Base-by-base conservation (phyloP, 768 basidiomycete species). In the Exidia glandulosa region DNA sequence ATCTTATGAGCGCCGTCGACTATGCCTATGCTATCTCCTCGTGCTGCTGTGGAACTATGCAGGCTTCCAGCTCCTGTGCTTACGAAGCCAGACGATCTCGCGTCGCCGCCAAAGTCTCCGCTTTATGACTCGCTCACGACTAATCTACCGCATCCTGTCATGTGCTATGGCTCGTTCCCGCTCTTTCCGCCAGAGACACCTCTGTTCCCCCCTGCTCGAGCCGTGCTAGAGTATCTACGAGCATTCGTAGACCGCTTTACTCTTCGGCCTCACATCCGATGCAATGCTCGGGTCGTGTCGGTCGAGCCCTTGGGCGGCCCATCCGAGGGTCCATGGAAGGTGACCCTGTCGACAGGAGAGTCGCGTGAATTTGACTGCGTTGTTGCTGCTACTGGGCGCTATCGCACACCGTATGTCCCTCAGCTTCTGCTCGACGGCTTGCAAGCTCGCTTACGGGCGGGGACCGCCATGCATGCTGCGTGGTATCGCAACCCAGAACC, bases 111-210 rank as follows among this genome's bases (percentile, higher is more conserved):
- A 2, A 66, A 78, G 32, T 86, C 87, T 1, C 82, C 90, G 1
- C 66, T 90, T 9, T 93, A 93, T 66, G 86, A 91, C 66, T 85
- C 86, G 0, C 74, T 93, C 13, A 86, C 85, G n/a, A 86, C 90
- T 1, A 92, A 92, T 65, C 68, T 93, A 3, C 87, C 90, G 0
- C 87, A 91, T 63, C 86, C 86, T 1, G 61, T 85, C 56, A 92
- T 93, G 90, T 79, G 80, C 2, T 91, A 76, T 64, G 73, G 77
- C 1, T 78, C 77, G 52, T 83, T 81, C 66, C 66, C 76, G 6
- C 50, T 54, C 1, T 91, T 90, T 66, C 87, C 87, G 0, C 84
- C 87, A 0, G 81, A 79, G 2, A 90, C 89, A 0, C 77, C 84
- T 1, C 74, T 90, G 30, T 93, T 79, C 69, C 90, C 90, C 0